These are phyloP conservation scores for Lentinula boryana DNA, from an alignment of 768 basidiomycete genomes.

Conservation along the genomic window DNA sequence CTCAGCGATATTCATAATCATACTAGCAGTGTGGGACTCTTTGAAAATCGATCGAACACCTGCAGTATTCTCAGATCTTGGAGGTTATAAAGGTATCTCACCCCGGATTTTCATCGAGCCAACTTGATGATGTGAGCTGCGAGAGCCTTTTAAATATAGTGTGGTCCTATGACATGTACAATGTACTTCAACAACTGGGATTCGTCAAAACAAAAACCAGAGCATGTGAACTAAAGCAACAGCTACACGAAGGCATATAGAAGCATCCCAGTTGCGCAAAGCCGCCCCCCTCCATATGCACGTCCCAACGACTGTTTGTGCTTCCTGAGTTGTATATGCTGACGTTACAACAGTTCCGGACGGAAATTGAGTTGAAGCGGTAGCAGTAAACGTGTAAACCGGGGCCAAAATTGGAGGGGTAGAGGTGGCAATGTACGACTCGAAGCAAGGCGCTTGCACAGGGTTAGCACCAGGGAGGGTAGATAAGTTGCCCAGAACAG, in stretches of 20 bases:
- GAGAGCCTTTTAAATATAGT: too few relatives aligned
- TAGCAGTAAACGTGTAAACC: conserved; percentile 2
- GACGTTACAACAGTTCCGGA: conserved; percentile 2
- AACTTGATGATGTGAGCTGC: too few relatives aligned
- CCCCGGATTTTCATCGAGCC: too few relatives aligned
- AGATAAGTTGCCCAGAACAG: conserved; percentile 8
- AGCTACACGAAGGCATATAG: neutral
- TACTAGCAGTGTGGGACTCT: too few relatives aligned
- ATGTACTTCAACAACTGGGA: neutral
- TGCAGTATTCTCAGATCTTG: too few relatives aligned
- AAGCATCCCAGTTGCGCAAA: neutral
- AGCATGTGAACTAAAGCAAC: neutral
- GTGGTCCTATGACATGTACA: too few relatives aligned
- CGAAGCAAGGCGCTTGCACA: conserved; percentile 10
- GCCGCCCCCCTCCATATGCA: conserved; percentile 3
- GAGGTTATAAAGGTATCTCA: too few relatives aligned
- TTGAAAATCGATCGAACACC: too few relatives aligned
- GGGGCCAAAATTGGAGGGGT: conserved; percentile 7
- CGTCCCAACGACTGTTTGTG: conserved; percentile 3
- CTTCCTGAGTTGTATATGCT: neutral
- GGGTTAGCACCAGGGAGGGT: conserved; percentile 12
- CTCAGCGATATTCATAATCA: too few relatives aligned
- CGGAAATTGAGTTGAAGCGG: neutral
- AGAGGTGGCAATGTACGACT: conserved; percentile 2
- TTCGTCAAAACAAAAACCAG: neutral